These are phyloP conservation scores for Mrakia hoshinonis DNA, from an alignment of 768 basidiomycete genomes.

Conservation along the genomic window DNA sequence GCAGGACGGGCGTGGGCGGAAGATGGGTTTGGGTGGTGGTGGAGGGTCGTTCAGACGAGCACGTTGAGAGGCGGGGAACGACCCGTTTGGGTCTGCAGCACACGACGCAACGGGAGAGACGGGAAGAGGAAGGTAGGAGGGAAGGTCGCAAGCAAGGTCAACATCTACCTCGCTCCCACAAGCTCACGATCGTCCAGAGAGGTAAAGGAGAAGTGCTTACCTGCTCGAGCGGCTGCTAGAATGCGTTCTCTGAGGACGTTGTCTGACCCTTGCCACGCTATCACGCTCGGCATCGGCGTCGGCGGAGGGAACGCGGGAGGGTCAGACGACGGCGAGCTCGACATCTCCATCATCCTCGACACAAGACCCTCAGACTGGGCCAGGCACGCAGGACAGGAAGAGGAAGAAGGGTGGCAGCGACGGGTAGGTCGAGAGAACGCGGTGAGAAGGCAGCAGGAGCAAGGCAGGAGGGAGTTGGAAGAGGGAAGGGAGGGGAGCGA, in stretches of 20 bases:
- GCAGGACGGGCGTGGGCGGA: not conserved
- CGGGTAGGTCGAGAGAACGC: too few species aligned
- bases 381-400: too few species aligned
- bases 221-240: conserved; percentile 17
- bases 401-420: too few species aligned
- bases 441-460: too few species aligned
- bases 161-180: not conserved
- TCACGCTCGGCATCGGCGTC: conserved; percentile 9
- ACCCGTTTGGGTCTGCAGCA: conserved; percentile 7
- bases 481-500: too few species aligned
- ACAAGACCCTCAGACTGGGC: too few species aligned
- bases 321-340: too few species aligned
- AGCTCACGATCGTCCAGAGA: too few species aligned
- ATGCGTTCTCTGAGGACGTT: conserved; percentile 14
- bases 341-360: too few species aligned
- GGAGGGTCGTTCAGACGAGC: not conserved
- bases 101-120: not conserved
- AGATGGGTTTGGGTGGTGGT: conserved; percentile 4
- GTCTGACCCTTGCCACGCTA: conserved; percentile 24
- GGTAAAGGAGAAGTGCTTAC: not conserved
- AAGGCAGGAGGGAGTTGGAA: too few species aligned
- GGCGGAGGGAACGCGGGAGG: conserved; percentile 2
- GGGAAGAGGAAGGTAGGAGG: not conserved
- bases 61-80: not conserved
- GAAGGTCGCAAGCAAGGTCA: not conserved